These are phyloP conservation scores for Aspergillus ochraceoroseus DNA, from an alignment of 2,329 filamentous ascomycete genomes.

Conservation along the genomic window DNA sequence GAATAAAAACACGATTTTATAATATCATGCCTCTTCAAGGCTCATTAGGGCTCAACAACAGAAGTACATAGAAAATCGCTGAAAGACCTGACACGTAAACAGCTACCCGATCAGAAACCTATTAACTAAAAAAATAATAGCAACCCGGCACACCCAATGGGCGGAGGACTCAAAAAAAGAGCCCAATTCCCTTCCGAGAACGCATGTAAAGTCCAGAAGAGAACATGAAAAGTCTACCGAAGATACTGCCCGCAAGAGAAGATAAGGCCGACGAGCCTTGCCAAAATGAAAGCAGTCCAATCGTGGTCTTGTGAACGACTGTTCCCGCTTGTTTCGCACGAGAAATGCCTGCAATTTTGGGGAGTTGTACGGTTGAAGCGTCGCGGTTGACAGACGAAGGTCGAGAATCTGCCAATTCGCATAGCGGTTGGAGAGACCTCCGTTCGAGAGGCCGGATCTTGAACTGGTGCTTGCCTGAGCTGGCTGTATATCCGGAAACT, in stretches of 20 bases:
- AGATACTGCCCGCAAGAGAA: slow-evolving; percentile 15
- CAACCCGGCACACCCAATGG: not conserved
- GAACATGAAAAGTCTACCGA: slow-evolving; percentile 17
- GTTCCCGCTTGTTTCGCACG: slow-evolving; percentile 2
- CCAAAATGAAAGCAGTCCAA: slow-evolving; percentile 13
- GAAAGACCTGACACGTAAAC: not conserved
- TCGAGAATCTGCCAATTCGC: not conserved
- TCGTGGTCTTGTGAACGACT: slow-evolving; percentile 1
- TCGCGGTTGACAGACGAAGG: not conserved
- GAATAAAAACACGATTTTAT: too few relatives aligned
- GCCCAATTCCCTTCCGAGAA: slow-evolving; percentile 19
- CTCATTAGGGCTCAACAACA: too few relatives aligned
- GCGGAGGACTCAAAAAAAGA: slow-evolving; percentile 12
- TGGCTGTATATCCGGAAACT: slow-evolving; percentile 2
- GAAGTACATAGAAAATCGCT: slow-evolving; percentile 4
- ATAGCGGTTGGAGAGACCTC: not conserved
- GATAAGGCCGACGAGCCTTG: slow-evolving; percentile 9
- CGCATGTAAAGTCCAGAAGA: slow-evolving; percentile 17
- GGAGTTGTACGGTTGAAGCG: not conserved
- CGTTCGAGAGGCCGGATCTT: not conserved
- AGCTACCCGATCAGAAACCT: slow-evolving; percentile 2
- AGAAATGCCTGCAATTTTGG: not conserved
- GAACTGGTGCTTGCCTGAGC: not conserved
- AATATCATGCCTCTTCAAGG: too few relatives aligned
- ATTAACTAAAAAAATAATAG: slow-evolving; percentile 6